Evolutionary conservation across 805 yeast species (phyloP), one percentile per base, ranked within the genome.

Genomic region (Kodamaea sagamina): DNA sequence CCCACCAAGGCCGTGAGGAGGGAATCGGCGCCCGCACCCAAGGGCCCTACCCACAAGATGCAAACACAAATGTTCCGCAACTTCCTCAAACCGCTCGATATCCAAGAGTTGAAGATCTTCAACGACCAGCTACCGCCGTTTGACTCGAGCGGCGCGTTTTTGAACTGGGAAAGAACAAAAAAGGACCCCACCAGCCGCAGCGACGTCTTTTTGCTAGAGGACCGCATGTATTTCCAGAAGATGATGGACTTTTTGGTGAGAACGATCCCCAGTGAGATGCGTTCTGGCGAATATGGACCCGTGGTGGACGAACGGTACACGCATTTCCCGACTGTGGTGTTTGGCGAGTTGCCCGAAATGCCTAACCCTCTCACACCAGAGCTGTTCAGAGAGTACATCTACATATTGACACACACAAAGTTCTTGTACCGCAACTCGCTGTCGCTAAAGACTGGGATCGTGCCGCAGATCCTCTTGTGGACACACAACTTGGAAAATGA

Each of bases 401-500:
- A 68, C 47, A 54, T 54, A 32, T 47, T 71, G 13, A 67, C 74
- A 1, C 74, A 70, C 44, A 48, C 55, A 50, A 57, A 49, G 31
- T 48, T 62, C n/a, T 53, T 55, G 8, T 71, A 65, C 51, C 47
- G 54, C 24, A 65, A 65, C 42, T 59, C 66, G 3, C 58, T 61
- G 46, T 64, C 71, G 10, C 51, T 69, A 26, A 50, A 52, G 13
- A 57, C 55, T 31, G 76, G 76, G 4, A 44, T 67, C 0, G 57
- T 71, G 1, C 63, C 71, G 7, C 67, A 65, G 31, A 64, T 71
- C 22, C 52, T 71, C 22, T 50, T 71, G 19, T 50, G 63, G 46
- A 69, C 75, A 1, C 75, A 71, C 46, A 59, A 57, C 19, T 47
- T 70, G 24, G 61, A 59, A 12, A 68, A 67, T 41, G 47, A 44